Conservation (phyloP, 129 eudicot genomes). For the Saposhnikovia divaricata region DNA sequence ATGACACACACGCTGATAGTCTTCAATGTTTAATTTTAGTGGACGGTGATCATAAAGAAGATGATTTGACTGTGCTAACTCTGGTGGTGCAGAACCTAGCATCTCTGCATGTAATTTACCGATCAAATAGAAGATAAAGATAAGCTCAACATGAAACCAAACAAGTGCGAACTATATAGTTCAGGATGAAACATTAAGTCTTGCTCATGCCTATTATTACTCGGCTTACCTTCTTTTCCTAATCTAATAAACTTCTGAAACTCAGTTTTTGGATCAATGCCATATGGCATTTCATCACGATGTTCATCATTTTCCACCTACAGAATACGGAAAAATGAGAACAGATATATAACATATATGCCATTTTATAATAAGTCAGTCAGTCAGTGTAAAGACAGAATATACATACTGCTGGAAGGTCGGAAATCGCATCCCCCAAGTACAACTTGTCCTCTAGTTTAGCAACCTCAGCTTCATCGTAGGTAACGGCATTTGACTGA, state of each 20-base stretch:
- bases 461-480: constrained; percentile 30
- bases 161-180: not conserved
- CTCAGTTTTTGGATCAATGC: constrained; percentile 35
- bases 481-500: constrained; percentile 50
- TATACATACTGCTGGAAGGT: constrained; percentile 58
- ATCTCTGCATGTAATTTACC: constrained; percentile 24
- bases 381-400: not conserved
- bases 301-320: constrained; percentile 59
- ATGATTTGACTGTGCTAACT: constrained; percentile 1
- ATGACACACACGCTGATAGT: constrained; percentile 53
- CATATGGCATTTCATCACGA: constrained; percentile 51
- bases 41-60: constrained; percentile 66
- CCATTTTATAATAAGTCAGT: not conserved
- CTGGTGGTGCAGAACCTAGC: constrained; percentile 30
- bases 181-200: not conserved
- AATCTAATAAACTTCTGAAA: constrained; percentile 58
- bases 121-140: not conserved
- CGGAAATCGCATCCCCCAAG: constrained; percentile 66
- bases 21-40: constrained; percentile 49
- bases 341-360: not conserved
- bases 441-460: constrained; percentile 36
- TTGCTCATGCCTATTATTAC: not conserved
- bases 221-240: constrained; percentile 39
- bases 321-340: not conserved
- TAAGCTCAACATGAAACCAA: not conserved